Percentiles rank a stretch among this genome's conserved stretches.
Evolutionary conservation across 202 grass and related monocot species (phyloP).

Genomic region (Bolboschoenoplectus hybrid): DNA sequence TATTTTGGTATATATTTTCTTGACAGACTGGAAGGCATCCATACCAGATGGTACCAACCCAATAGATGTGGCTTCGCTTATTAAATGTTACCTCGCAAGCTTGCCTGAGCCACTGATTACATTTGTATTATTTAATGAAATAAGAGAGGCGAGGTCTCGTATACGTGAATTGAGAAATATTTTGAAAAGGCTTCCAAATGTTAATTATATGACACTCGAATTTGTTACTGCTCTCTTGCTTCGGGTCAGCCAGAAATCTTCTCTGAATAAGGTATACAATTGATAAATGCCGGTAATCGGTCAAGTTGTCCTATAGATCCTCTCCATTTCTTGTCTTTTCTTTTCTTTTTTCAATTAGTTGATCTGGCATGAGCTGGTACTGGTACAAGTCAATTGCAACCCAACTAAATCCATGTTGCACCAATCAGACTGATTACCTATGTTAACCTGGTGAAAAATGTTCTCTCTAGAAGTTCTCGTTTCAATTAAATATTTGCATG

Average conservation of each 20-base stretch:
- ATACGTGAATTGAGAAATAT: conserved; percentile 87
- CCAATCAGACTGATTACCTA: background rate
- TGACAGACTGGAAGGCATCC: conserved; percentile 71
- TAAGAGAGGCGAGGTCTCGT: conserved; percentile 78
- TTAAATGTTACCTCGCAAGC: conserved; percentile 94
- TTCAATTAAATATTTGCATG: background rate
- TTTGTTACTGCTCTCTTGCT: conserved; percentile 89
- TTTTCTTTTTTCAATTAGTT: background rate
- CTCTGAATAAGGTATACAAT: conserved; percentile 80
- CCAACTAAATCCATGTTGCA: background rate
- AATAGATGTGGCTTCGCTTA: conserved; percentile 70
- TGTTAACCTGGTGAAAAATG: background rate
- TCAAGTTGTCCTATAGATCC: background rate
- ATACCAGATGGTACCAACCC: conserved; percentile 71
- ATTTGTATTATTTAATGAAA: conserved; percentile 76
- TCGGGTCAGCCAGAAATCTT: conserved; percentile 83
- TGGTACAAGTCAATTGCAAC: background rate
- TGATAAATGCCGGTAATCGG: background rate
- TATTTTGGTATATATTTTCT: conserved; percentile 22
- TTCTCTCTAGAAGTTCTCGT: background rate
- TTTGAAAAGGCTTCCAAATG: conserved; percentile 96
- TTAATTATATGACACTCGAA: conserved; percentile 94
- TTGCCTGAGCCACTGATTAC: conserved; percentile 86
- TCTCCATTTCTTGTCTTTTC: background rate
- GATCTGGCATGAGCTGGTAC: background rate